Base-by-base conservation (phyloP, 164 flowering plant species). In the Malania oleifera region DNA sequence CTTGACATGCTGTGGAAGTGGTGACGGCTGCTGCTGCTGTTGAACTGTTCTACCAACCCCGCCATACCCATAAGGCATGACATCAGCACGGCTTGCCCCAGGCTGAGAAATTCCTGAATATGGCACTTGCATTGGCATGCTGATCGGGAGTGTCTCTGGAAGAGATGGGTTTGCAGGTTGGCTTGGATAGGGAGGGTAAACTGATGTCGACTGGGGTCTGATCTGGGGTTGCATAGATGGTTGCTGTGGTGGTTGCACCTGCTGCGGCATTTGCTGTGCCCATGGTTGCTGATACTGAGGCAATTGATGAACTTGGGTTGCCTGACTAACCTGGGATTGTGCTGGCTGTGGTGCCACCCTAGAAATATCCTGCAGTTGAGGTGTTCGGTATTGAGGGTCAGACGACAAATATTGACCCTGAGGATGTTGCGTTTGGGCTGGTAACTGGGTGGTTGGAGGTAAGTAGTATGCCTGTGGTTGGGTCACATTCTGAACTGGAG, bases 231-330 rank as follows among this genome's bases (percentile, higher is more conserved):
- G 96, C 61, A 75, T 43, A 43, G 82, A 28, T 57, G 81, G 69
- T 50, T 61, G 86, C 48, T 81, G 88, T 12, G 68, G 79, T 27
- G 60, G 65, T 37, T 61, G 85, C 41, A 75, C 75, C 54, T 69
- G 87, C 74, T 72, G 87, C 14, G 89, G 71, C 53, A 69, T 49
- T 58, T 80, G 96, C 61, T 73, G 89, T 14, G 80, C 54, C 96
- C 85, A 82, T 62, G 76, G 87, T 67, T 83, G 93, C 59, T 75
- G 90, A 60, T 87, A 81, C 68, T 73, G 82, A 48, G 84, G 77
- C 28, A 63, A 68, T 2, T 68, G 67, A 39, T 75, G 89, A 43
- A 45, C 56, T 39, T 65, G 75, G 61, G 71, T 75, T 5, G 80
- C 24, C 65, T 73, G 89, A 62, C 57, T 83, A 7, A 67, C 74